phyloP scores from a whole-genome alignment of 2,329 filamentous ascomycete species.

The Penicillium sp. region DNA sequence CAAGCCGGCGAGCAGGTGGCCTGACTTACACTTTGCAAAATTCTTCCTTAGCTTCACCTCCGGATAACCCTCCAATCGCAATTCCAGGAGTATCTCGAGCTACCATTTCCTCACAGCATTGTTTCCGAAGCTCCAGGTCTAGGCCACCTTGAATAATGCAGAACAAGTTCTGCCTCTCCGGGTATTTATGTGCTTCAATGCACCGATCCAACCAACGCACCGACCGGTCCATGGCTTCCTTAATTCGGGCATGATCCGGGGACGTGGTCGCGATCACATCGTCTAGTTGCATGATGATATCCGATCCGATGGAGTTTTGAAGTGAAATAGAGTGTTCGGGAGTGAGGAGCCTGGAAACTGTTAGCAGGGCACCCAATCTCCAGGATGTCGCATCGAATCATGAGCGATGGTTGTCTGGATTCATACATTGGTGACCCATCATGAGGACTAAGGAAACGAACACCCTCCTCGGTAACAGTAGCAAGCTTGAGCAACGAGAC shows the following conservation, averaged over 20 bases:
- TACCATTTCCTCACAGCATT: constrained; percentile 87
- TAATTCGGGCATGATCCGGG: constrained; percentile 82
- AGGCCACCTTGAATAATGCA: constrained; percentile 98
- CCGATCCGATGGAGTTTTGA: constrained; percentile 95
- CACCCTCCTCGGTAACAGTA: constrained; percentile 91
- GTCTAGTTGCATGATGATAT: constrained; percentile 99
- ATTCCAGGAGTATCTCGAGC: constrained; percentile 90
- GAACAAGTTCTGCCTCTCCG: constrained; percentile 85
- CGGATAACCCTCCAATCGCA: constrained; percentile 91
- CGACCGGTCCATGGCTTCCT: constrained; percentile 91
- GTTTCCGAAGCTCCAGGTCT: constrained; percentile 78
- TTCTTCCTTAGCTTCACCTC: constrained; percentile 89
- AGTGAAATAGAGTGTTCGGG: constrained; percentile 95
- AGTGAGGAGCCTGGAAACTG: constrained; percentile 72
- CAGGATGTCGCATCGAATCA: background rate
- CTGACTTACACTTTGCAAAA: constrained; percentile 74
- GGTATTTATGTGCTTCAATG: constrained; percentile 83
- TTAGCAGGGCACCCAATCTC: background rate
- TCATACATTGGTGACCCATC: constrained; percentile 84
- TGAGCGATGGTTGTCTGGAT: background rate
- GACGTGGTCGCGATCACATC: constrained; percentile 97
- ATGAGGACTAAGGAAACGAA: constrained; percentile 93
- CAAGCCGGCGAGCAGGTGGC: no score
- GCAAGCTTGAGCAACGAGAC: constrained; percentile 92
- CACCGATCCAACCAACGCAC: constrained; percentile 96